Evolutionary conservation across 306 rosid genomes (phyloP).

Genomic region (Dalbergia oliveri): DNA sequence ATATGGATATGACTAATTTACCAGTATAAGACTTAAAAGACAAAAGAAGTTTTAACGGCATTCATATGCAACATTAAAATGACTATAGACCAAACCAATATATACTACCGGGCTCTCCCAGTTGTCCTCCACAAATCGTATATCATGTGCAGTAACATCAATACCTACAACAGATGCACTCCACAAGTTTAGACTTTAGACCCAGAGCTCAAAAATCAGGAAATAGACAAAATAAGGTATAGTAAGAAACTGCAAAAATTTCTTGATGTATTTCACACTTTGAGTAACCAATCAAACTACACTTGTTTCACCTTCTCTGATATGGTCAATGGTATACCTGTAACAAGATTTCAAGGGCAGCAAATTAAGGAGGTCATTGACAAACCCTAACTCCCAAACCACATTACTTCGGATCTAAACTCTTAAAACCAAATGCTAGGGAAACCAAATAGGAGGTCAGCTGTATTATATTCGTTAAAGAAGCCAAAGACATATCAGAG

Average conservation of each 20-base stretch:
- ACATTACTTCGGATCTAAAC: neutral
- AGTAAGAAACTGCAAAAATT: conserved; percentile 26
- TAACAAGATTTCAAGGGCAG: neutral
- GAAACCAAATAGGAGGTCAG: neutral
- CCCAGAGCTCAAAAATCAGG: conserved; percentile 33
- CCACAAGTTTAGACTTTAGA: conserved; percentile 47
- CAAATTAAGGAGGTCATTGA: neutral
- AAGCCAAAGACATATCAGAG: neutral
- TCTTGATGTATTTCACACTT: conserved; percentile 1
- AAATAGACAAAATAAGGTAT: conserved; percentile 24
- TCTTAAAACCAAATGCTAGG: conserved; percentile 1
- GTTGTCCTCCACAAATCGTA: conserved; percentile 97
- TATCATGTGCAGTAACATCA: conserved; percentile 87
- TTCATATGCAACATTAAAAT: conserved; percentile 28
- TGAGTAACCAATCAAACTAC: conserved; percentile 5
- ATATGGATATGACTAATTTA: conserved; percentile 23
- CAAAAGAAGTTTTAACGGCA: conserved; percentile 38
- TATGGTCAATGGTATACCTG: conserved; percentile 11
- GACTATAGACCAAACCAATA: conserved; percentile 31
- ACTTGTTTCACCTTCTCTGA: conserved; percentile 1
- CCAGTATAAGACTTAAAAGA: neutral
- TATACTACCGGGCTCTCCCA: conserved; percentile 99
- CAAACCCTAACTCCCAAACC: conserved; percentile 28
- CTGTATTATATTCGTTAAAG: neutral
- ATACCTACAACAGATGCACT: conserved; percentile 68